Percentiles rank a stretch among this genome's conserved stretches.
Conservation (phyloP, 306 rosid genomes). For the Quercus robur region DNA sequence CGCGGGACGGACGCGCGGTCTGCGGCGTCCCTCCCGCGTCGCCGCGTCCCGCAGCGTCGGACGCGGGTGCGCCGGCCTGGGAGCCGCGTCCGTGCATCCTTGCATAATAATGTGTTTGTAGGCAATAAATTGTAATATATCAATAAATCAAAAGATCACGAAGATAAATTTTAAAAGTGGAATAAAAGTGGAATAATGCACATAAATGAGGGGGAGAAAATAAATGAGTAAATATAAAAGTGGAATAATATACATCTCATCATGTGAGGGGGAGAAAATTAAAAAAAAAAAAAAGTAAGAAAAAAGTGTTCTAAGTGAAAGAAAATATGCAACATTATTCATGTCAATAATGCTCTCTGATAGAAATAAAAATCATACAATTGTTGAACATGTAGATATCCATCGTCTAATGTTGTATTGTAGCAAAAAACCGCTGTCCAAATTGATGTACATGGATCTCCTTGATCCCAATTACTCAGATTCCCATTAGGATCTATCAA, state of each 20-base stretch:
- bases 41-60: too few relatives aligned
- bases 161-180: not conserved
- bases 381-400: constrained; percentile 42
- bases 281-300: not conserved
- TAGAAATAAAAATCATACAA: constrained; percentile 28
- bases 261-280: not conserved
- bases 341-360: not conserved
- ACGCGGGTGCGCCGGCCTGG: too few relatives aligned
- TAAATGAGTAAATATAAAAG: not conserved
- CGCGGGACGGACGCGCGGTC: too few relatives aligned
- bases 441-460: constrained; percentile 43
- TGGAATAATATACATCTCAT: not conserved
- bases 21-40: too few relatives aligned
- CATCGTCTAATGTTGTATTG: constrained; percentile 28
- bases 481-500: constrained; percentile 41
- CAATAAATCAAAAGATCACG: constrained; percentile 16
- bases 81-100: too few relatives aligned
- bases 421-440: constrained; percentile 54
- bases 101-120: too few relatives aligned
- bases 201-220: too few relatives aligned
- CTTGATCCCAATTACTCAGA: constrained; percentile 47
- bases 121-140: not conserved
- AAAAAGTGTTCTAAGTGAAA: not conserved
- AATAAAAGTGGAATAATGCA: too few relatives aligned
- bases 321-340: not conserved